Evolutionary conservation across 1,284 basidiomycete species (phyloP).

Genomic region (Trichosporon ovoides): DNA sequence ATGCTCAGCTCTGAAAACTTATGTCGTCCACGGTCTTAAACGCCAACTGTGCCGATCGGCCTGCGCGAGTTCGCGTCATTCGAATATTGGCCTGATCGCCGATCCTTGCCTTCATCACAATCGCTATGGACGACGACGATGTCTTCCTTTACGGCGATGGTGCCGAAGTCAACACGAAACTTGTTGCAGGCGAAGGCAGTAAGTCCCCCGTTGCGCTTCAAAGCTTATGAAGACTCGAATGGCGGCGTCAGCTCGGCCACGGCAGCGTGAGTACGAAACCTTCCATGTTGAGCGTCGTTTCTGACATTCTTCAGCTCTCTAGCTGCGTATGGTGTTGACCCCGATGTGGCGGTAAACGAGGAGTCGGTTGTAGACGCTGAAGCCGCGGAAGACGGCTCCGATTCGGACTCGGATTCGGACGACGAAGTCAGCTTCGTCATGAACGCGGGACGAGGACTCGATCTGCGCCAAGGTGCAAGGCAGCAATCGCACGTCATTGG

Average conservation of each 20-base stretch:
- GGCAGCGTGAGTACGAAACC: slow-evolving; percentile 27
- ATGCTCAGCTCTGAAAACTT: too few species aligned
- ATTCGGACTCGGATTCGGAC: slow-evolving; percentile 43
- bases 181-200: background rate
- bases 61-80: too few species aligned
- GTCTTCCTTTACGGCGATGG: slow-evolving; percentile 45
- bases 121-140: slow-evolving; percentile 42
- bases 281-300: too few species aligned
- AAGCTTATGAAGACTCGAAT: background rate
- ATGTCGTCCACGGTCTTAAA: background rate
- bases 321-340: slow-evolving; percentile 44
- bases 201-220: too few species aligned
- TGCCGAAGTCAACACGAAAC: slow-evolving; percentile 2
- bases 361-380: slow-evolving; percentile 38
- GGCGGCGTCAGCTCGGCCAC: slow-evolving; percentile 26
- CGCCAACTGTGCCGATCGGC: too few species aligned
- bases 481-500: slow-evolving; percentile 39
- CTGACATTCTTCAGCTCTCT: slow-evolving; percentile 29
- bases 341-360: slow-evolving; percentile 28
- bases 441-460: slow-evolving; percentile 28
- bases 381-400: slow-evolving; percentile 36
- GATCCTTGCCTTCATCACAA: background rate
- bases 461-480: slow-evolving; percentile 9
- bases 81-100: background rate
- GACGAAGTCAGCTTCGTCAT: slow-evolving; percentile 49